These are phyloP conservation scores for Babesia bovis DNA, from an alignment of 169 alveolate genomes.

Conservation along the genomic window DNA sequence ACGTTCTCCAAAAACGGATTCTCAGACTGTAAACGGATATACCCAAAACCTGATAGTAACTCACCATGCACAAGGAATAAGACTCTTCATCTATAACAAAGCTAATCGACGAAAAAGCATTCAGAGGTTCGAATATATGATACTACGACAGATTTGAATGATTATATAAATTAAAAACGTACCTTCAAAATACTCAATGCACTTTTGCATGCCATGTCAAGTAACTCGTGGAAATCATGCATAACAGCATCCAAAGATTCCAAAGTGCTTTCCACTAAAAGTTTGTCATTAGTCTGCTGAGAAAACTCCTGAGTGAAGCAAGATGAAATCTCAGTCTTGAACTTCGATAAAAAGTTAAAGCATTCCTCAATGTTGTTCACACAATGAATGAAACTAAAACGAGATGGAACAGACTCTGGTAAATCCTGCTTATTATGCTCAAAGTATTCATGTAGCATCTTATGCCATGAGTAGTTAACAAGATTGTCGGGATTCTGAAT, in stretches of 20 bases:
- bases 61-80: conserved; percentile 31
- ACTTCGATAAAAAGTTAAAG: conserved; percentile 40
- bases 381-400: conserved; percentile 58
- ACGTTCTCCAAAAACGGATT: conserved; percentile 39
- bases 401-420: conserved; percentile 53
- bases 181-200: conserved; percentile 55
- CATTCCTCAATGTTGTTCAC: conserved; percentile 64
- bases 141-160: conserved; percentile 10
- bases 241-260: conserved; percentile 44
- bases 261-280: conserved; percentile 56
- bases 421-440: conserved; percentile 5
- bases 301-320: conserved; percentile 34
- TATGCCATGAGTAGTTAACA: conserved; percentile 12
- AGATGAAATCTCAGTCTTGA: conserved; percentile 50
- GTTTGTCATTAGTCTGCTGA: conserved; percentile 5
- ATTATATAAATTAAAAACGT: not conserved
- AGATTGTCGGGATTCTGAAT: conserved; percentile 49
- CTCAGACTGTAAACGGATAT: conserved; percentile 18
- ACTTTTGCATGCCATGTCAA: conserved; percentile 35
- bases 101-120: conserved; percentile 24
- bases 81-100: conserved; percentile 50
- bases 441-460: conserved; percentile 57
- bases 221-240: conserved; percentile 39
- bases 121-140: conserved; percentile 44
- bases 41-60: not conserved